Base-by-base conservation (phyloP, 371 early-diverging fungal species). In the Choanephora cucurbitarum region DNA sequence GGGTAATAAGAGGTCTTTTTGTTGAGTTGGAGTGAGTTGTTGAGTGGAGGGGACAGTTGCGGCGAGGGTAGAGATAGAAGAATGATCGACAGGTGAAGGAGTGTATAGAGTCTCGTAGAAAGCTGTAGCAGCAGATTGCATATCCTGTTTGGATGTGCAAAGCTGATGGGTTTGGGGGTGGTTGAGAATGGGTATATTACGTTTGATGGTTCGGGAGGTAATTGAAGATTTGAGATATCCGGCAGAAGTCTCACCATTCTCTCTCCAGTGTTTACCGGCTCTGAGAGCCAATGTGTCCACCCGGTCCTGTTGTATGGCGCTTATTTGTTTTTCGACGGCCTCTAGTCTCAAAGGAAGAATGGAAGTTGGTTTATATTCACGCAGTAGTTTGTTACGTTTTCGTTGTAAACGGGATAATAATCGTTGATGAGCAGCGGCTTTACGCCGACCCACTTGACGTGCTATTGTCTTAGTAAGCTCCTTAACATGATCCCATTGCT, bases 241-340 rank as follows among this genome's bases (percentile, higher is more conserved):
- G 5, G 56, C 52, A 2, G 62, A 62, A 1, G 10, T 55, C 23
- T 61, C 61, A 1, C 57, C 57, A 18, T 31, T 2, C 47, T 56
- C 54, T 2, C 57, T 32, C 49, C 52, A 62, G 2, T 24, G 57
- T 4, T 23, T 6, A 5, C 60, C 15, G 3, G 60, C 15, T 3
- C 60, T 33, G 0, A 60, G 24, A 4, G 49, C 39, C 10, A 18
- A 21, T 3, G 23, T 53, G 3, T 54, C 45, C 6, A 32, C 21
- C 7, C 21, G 34, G 15, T 54, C 42, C 11, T 44, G 28, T 49
- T 60, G 60, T 9, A 55, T 11, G 5, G 17, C 7, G 3, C 18
- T 10, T 19, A 55, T 41, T 18, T 39, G 44, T 8, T 43, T 11
- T 15, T 60, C 60, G n/a, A 52, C 19, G 3, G 21, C 23, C 2